Conservation (phyloP, 352 stramenopile genomes). For the Globisporangium recalcitrans region DNA sequence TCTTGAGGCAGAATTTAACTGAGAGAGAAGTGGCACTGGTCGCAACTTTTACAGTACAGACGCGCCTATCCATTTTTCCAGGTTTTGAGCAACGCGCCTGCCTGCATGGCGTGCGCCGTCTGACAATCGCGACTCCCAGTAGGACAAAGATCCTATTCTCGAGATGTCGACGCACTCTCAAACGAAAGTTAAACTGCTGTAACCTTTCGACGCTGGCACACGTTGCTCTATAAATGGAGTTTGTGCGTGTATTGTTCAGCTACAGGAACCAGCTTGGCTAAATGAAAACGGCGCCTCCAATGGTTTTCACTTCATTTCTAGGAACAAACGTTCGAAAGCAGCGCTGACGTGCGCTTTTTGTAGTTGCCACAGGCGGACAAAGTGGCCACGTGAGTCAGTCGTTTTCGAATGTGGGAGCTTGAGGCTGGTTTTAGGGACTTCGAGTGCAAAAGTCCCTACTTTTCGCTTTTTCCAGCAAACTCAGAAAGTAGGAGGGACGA, state of each 20-base stretch:
- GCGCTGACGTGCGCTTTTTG: not conserved
- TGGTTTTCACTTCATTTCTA: not conserved
- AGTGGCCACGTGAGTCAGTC: not conserved
- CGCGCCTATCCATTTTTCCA: not conserved
- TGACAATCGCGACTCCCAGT: not conserved
- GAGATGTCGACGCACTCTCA: not conserved
- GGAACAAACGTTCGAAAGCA: not conserved
- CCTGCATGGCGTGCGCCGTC: not conserved
- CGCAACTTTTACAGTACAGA: too few relatives aligned
- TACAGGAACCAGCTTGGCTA: not conserved
- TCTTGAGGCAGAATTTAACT: too few relatives aligned
- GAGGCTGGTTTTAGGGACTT: not conserved
- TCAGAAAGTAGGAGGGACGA: not conserved
- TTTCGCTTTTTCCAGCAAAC: not conserved
- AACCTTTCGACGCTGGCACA: too few relatives aligned
- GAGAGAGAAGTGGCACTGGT: too few relatives aligned
- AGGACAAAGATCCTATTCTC: not conserved
- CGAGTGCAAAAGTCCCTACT: not conserved
- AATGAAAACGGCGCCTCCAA: not conserved
- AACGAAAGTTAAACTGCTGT: too few relatives aligned
- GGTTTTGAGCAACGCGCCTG: not conserved
- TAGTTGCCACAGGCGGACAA: not conserved
- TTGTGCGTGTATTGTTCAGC: too few relatives aligned
- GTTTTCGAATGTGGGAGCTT: not conserved
- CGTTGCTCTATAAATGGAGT: not conserved